Evolutionary conservation across 352 stramenopile species (phyloP).

Genomic region (Pythium sp.): DNA sequence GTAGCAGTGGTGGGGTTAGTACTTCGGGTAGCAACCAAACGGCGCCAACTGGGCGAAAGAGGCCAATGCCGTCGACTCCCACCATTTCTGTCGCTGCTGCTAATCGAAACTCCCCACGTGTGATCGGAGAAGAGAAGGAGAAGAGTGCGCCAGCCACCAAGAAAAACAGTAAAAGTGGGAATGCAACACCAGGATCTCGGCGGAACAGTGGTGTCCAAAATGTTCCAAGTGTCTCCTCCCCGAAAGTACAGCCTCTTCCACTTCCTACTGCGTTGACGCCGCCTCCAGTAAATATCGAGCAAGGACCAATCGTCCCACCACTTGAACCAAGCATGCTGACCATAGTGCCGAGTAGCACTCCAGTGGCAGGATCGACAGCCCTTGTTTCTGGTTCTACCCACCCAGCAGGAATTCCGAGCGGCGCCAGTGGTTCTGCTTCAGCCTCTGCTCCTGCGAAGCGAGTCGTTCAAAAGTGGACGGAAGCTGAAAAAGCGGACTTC

Average conservation of each 20-base stretch:
- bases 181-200: conserved; percentile 27
- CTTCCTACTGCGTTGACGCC: conserved; percentile 1
- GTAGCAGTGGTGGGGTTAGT: background rate
- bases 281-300: background rate
- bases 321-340: conserved; percentile 1
- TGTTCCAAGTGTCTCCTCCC: conserved; percentile 7
- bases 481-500: conserved; percentile 86
- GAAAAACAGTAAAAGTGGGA: conserved; percentile 37
- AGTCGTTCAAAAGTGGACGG: conserved; percentile 90
- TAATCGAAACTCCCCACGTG: conserved; percentile 21
- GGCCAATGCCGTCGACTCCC: background rate
- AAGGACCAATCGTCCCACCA: background rate
- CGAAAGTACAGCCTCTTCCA: conserved; percentile 7
- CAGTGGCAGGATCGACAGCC: background rate
- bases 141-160: conserved; percentile 34
- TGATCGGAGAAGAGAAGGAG: conserved; percentile 44
- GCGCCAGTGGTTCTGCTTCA: conserved; percentile 8
- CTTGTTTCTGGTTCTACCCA: background rate
- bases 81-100: background rate
- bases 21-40: background rate
- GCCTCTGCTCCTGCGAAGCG: conserved; percentile 49
- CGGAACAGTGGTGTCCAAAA: conserved; percentile 29
- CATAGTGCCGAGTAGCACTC: background rate
- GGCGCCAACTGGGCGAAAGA: conserved; percentile 12
- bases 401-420: background rate